phyloP scores from a whole-genome alignment of 2,329 filamentous ascomycete species.

The Sordariomycetes sp. region DNA sequence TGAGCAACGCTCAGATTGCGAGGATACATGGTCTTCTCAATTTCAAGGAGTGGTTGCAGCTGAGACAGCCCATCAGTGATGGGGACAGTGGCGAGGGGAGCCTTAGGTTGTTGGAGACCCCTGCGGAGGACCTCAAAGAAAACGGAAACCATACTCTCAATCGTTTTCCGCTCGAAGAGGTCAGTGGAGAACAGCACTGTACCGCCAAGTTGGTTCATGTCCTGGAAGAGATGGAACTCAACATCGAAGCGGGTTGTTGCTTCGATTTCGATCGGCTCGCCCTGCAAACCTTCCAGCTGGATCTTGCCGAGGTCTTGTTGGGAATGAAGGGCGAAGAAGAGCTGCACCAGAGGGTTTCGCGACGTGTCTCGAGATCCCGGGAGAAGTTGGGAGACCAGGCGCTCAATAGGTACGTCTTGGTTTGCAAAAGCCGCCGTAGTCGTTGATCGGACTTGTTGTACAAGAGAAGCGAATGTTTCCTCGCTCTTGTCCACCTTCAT shows the following conservation, averaged over 20 bases:
- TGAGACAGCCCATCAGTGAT: too few relatives aligned
- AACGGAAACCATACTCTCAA: slow-evolving; percentile 8
- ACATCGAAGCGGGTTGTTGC: slow-evolving; percentile 10
- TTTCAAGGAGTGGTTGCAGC: too few relatives aligned
- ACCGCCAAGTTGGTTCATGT: slow-evolving; percentile 5
- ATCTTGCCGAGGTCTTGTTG: slow-evolving; percentile 4
- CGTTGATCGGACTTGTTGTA: slow-evolving; percentile 5
- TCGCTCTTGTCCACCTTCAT: slow-evolving; percentile 3
- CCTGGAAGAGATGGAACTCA: slow-evolving; percentile 13
- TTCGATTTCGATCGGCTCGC: slow-evolving; percentile 2
- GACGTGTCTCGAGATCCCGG: slow-evolving; percentile 5
- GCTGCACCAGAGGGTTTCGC: slow-evolving; percentile 6
- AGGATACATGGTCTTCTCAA: too few relatives aligned
- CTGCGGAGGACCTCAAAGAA: slow-evolving; percentile 9
- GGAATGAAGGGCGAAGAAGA: slow-evolving; percentile 7
- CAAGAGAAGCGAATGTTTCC: slow-evolving; percentile 5
- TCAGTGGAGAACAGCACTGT: slow-evolving; percentile 9
- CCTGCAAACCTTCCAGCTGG: slow-evolving; percentile 6
- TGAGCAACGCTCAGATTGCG: slow-evolving; percentile 11
- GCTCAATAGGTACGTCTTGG: slow-evolving; percentile 9
- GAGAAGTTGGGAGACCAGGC: slow-evolving; percentile 4
- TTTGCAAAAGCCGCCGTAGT: slow-evolving; percentile 6
- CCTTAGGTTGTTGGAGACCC: slow-evolving; percentile 5
- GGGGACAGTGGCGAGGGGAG: not conserved
- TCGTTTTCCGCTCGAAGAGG: slow-evolving; percentile 8